Evolutionary conservation across 106 monocot genomes (phyloP).

Genomic region (Apostasia ramifera): DNA sequence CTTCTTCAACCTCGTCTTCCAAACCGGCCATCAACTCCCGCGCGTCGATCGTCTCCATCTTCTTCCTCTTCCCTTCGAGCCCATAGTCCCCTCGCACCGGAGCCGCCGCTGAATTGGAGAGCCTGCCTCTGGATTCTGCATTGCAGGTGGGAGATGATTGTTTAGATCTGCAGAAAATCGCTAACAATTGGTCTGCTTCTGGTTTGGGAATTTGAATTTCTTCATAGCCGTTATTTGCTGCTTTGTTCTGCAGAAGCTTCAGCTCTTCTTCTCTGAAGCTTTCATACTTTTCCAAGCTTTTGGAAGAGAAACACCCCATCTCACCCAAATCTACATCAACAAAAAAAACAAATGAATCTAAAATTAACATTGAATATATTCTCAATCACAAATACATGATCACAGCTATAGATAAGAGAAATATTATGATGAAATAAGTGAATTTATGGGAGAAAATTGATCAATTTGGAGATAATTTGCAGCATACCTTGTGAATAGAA

Average conservation of each 20-base stretch:
- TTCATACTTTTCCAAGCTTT: neutral
- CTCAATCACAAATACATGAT: too few relatives aligned
- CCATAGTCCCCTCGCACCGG: neutral
- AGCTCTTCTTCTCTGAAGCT: neutral
- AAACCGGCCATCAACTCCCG: too few relatives aligned
- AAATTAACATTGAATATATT: too few relatives aligned
- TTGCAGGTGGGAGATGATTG: too few relatives aligned
- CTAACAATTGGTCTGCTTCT: neutral
- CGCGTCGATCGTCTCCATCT: neutral
- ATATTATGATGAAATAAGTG: too few relatives aligned
- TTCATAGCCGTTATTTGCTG: neutral
- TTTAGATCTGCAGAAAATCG: neutral
- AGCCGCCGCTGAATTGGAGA: neutral
- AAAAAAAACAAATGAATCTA: too few relatives aligned
- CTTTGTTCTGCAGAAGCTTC: neutral
- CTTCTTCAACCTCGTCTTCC: neutral
- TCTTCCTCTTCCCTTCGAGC: neutral
- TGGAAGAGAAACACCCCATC: slow-evolving; percentile 7
- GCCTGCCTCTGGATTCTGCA: neutral
- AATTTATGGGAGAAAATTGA: too few relatives aligned
- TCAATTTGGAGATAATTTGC: too few relatives aligned
- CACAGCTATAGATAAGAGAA: too few relatives aligned
- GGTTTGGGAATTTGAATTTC: neutral
- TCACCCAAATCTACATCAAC: neutral
- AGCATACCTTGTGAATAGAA: too few relatives aligned